Evolutionary conservation across 2,329 filamentous ascomycete genomes (phyloP), one percentile per base, ranked within the genome.

Genomic region (Colletotrichum cuscutae): DNA sequence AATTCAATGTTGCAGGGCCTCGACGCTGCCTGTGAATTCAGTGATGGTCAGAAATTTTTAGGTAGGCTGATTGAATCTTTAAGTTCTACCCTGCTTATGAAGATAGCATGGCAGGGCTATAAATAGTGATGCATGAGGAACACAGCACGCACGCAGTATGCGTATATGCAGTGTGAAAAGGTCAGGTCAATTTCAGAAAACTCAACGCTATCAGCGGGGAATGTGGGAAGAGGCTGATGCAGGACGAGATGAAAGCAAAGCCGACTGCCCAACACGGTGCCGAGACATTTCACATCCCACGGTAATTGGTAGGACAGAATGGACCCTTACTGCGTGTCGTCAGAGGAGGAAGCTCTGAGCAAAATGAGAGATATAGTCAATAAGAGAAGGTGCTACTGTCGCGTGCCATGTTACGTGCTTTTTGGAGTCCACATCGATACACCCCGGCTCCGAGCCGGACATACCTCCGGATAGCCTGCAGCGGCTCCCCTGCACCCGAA

Each of bases 381-480:
- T 26, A 12, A 26, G 37, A 53, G 22, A 15, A 58, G 57, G 35
- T 60, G 32, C 37, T 19, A 12, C 56, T 54, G 46, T 12, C 26
- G 56, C 26, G 24, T 37, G 35, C 12, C 15, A 35, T 57, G 32
- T 26, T 58, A 52, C 49, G 46, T 19, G n/a, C 15, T 26, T 46
- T 49, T 49, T 64, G 24, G 35, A 46, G 59, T 12, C 32, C 4
- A 5, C 11, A 35, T 11, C 32, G 63, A 53, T n/a, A 42, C 37
- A n/a, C 53, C 24, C 42, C 42, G 63, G 68, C 63, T 61, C 68
- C 63, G 46, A 61, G 56, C 68, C 68, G 68, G 64, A 68, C n/a
- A 67, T 35, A 61, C 35, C 63, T 71, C 57, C 68, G 68, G 57
- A 62, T 49, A 19, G 32, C 30, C 56, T 69, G 65, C 70, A 69